These are phyloP conservation scores for Zarea fungicola DNA, from an alignment of 2,329 filamentous ascomycete genomes.

Conservation along the genomic window DNA sequence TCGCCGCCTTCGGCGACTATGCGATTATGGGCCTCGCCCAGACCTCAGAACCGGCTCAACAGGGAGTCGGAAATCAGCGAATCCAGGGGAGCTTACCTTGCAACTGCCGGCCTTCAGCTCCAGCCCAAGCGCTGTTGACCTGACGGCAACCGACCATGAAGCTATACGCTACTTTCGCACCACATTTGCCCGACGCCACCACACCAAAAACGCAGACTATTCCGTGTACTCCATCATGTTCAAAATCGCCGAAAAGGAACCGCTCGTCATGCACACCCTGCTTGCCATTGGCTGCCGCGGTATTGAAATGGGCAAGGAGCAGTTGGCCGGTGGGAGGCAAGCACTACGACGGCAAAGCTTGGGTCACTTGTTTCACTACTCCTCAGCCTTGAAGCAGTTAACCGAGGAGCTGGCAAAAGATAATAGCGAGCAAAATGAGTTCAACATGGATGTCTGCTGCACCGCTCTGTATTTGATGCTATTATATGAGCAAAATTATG, in stretches of 20 bases:
- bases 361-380: slow-evolving; percentile 26
- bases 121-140: slow-evolving; percentile 20
- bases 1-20: slow-evolving; percentile 21
- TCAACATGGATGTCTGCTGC: slow-evolving; percentile 26
- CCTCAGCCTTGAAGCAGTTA: slow-evolving; percentile 26
- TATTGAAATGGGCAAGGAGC: too few species aligned
- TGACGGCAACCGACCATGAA: slow-evolving; percentile 27
- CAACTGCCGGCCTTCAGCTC: slow-evolving; percentile 12
- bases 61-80: not conserved
- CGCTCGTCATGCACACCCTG: slow-evolving; percentile 33
- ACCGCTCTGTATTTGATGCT: slow-evolving; percentile 31
- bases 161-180: slow-evolving; percentile 32
- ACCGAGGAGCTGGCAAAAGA: slow-evolving; percentile 22
- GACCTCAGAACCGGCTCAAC: slow-evolving; percentile 10
- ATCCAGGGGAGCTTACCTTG: not conserved
- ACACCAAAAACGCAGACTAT: slow-evolving; percentile 33
- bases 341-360: slow-evolving; percentile 2
- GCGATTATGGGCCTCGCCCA: slow-evolving; percentile 23
- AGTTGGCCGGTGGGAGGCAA: slow-evolving; percentile 20
- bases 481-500: slow-evolving; percentile 31
- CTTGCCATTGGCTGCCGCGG: slow-evolving; percentile 28
- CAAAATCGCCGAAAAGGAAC: slow-evolving; percentile 24
- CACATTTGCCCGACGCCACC: slow-evolving; percentile 28
- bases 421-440: slow-evolving; percentile 11
- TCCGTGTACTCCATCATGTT: slow-evolving; percentile 32